Percentiles rank a stretch among this genome's conserved stretches.
Evolutionary conservation across 228 moss, liverwort and hornwort species (phyloP).

Genomic region (Sphagnum magellanicum): DNA sequence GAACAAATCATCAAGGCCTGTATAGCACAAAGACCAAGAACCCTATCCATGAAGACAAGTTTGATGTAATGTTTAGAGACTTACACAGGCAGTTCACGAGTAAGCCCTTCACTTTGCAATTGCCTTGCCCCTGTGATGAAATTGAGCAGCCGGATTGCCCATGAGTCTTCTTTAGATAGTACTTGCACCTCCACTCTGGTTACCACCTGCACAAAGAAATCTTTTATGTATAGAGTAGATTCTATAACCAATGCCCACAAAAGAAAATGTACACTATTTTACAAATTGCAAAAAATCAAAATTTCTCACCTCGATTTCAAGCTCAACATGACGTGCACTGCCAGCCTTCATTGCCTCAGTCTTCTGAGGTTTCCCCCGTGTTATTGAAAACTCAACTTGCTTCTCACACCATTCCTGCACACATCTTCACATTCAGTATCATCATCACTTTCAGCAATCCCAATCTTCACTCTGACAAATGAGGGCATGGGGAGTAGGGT

Average conservation of each 20-base stretch:
- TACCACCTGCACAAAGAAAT: conserved; percentile 47
- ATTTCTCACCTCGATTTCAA: conserved; percentile 72
- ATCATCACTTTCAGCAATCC: neutral
- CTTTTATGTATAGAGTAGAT: too few relatives aligned
- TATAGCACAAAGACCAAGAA: neutral
- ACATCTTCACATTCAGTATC: neutral
- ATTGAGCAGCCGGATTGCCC: conserved; percentile 81
- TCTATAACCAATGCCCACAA: too few relatives aligned
- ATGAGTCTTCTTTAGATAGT: conserved; percentile 77
- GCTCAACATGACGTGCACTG: conserved; percentile 72
- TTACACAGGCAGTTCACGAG: conserved; percentile 95
- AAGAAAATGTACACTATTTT: too few relatives aligned
- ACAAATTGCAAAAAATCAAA: neutral
- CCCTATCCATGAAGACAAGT: conserved; percentile 1
- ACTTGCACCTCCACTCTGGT: conserved; percentile 82
- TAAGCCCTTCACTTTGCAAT: conserved; percentile 74
- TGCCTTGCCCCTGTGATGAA: conserved; percentile 86
- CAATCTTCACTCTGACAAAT: neutral
- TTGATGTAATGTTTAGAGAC: conserved; percentile 10
- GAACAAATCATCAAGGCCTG: neutral
- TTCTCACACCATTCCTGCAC: conserved; percentile 96
- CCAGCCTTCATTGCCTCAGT: conserved; percentile 96
- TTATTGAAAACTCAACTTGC: conserved; percentile 87
- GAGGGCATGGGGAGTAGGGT: neutral
- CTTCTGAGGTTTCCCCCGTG: conserved; percentile 62